Conservation (phyloP, 2,329 filamentous ascomycete genomes). For the Monosporascus sp. region DNA sequence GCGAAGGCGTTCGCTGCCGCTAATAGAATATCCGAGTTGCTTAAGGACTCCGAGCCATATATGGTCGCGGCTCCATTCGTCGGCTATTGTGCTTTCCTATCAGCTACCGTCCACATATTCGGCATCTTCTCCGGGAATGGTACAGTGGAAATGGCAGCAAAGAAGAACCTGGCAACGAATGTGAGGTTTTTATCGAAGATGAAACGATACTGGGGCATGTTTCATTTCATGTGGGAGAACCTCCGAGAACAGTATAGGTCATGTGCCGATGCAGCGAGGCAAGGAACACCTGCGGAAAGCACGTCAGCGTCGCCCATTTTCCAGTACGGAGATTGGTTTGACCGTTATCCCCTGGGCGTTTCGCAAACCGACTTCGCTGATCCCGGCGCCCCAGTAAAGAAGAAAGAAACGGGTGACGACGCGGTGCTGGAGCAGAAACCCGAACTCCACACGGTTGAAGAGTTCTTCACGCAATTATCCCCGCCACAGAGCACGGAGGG, state of each 20-base stretch:
- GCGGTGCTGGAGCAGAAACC: constrained; percentile 84
- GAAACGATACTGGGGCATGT: constrained; percentile 98
- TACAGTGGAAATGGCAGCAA: constrained; percentile 68
- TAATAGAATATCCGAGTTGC: constrained; percentile 76
- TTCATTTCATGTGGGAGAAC: constrained; percentile 93
- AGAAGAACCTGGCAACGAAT: constrained; percentile 79
- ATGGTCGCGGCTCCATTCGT: constrained; percentile 86
- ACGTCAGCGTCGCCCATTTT: constrained; percentile 62
- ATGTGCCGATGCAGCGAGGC: constrained; percentile 74
- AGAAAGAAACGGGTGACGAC: constrained; percentile 77
- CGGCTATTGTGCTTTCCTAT: constrained; percentile 90
- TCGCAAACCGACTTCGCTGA: constrained; percentile 80
- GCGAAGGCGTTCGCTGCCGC: constrained; percentile 77
- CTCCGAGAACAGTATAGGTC: constrained; percentile 82
- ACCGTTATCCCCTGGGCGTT: constrained; percentile 88
- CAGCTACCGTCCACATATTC: constrained; percentile 90
- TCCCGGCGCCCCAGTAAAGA: constrained; percentile 55
- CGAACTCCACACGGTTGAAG: constrained; percentile 88
- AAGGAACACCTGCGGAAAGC: constrained; percentile 51
- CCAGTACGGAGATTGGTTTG: constrained; percentile 97
- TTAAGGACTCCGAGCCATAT: constrained; percentile 75
- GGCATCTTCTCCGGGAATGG: constrained; percentile 84
- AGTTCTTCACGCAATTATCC: constrained; percentile 81
- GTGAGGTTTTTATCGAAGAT: constrained; percentile 88
- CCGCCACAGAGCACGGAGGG: constrained; percentile 51